These are phyloP conservation scores for Leishmania arabica DNA, from an alignment of 208 protist genomes.

Conservation along the genomic window DNA sequence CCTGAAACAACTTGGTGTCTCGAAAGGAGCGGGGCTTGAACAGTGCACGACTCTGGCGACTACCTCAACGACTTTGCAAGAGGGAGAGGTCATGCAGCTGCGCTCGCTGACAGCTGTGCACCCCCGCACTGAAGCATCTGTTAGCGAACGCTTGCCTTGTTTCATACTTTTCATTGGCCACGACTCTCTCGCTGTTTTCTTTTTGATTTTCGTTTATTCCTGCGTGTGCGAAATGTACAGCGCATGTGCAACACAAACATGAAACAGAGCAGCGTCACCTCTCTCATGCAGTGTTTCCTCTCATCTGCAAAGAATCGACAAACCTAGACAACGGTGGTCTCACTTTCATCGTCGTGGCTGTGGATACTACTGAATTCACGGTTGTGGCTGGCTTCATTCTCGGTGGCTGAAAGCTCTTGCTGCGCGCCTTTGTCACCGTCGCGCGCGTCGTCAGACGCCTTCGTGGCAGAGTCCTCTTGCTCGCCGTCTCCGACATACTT, in stretches of 20 bases:
- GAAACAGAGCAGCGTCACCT: not conserved
- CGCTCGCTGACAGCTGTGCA: not conserved
- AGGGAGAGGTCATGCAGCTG: not conserved
- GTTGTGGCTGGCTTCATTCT: not conserved
- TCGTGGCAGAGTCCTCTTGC: slow-evolving; percentile 3
- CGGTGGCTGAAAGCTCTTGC: not conserved
- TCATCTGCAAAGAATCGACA: not conserved
- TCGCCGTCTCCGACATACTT: slow-evolving; percentile 57
- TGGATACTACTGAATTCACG: not conserved
- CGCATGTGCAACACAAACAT: not conserved
- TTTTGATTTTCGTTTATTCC: slow-evolving; percentile 1
- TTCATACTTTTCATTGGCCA: not conserved
- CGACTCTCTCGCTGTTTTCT: not conserved
- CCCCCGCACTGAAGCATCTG: slow-evolving; percentile 2
- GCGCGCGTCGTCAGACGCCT: not conserved
- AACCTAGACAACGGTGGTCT: not conserved
- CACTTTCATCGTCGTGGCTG: not conserved
- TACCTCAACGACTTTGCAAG: not conserved
- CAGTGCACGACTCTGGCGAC: too few species aligned
- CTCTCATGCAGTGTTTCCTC: not conserved
- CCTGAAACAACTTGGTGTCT: not conserved
- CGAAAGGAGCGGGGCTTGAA: too few species aligned
- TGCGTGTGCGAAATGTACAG: not conserved
- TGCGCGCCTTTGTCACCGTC: not conserved
- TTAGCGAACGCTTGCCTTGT: not conserved